Evolutionary conservation across 2,329 filamentous ascomycete genomes (phyloP), one percentile per base, ranked within the genome.

Genomic region (Aspergillus sp.): DNA sequence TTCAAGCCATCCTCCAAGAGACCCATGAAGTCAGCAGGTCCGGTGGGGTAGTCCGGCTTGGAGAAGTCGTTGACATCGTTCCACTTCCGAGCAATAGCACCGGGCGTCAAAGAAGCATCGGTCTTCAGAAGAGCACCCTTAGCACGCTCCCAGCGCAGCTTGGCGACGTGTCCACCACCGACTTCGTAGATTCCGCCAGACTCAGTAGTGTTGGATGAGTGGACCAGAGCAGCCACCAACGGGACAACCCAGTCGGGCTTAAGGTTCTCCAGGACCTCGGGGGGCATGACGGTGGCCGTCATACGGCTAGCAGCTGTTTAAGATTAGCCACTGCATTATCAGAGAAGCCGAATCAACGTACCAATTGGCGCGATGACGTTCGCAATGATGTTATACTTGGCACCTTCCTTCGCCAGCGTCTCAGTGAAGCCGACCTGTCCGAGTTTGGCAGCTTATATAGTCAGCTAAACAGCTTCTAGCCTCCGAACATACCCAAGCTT

Each of bases 161-260:
- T 98, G 68, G 94, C 91, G 60, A 96, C 82, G 80, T 96, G 92
- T 59, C 94, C 95, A 74, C 91, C 95, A 62, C 95, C 95, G 66
- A 91, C 91, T 81, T 98, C 95, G 77, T 93, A 98, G 76, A 98
- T 97, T 63, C 87, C 84, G 65, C 95, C 95, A 50, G 86, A 94
- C 83, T 98, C 94, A 51, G 80, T 78, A 7, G 85, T 89, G 82
- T 95, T 96, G 71, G 86, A 91, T 73, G 90, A 88, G 85, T 98
- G 93, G 47, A 91, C 90, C 54, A 99, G 84, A 60, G 90, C 88
- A 54, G 92, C 94, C 32, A 98, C 95, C 45, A 98, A 83, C 38
- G 95, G 95, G 50, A 98, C 92, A 62, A 98, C 88, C 92, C 92
- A 98, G 64, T 96, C 92, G 50, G 95, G 95, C 83, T 91, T 92